A percentile compares a stretch with the other conserved stretches of the same genome.
phyloP scores from a whole-genome alignment of 2,329 filamentous ascomycete genomes.

The Torrubiellomyces zombiae region DNA sequence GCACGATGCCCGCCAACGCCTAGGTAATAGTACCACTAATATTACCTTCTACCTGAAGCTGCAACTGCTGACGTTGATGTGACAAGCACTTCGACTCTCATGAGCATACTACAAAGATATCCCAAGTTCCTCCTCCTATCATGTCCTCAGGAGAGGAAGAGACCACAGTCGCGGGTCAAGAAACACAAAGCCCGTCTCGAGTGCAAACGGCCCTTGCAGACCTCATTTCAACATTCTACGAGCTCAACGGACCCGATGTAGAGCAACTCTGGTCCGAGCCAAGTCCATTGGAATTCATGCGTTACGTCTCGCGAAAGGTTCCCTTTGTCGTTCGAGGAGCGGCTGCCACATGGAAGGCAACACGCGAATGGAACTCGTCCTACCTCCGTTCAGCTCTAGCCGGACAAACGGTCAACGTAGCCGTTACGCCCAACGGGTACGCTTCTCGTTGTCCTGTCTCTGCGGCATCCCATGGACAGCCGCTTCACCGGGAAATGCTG shows the following conservation, averaged over 20 bases:
- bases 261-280: slow-evolving; percentile 48
- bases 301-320: slow-evolving; percentile 55
- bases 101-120: too few species aligned
- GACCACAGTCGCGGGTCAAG: too few species aligned
- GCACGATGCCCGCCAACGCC: too few species aligned
- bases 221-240: slow-evolving; percentile 54
- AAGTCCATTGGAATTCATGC: slow-evolving; percentile 64
- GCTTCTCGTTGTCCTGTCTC: background rate
- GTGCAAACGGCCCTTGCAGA: slow-evolving; percentile 14
- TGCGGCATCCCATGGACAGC: background rate
- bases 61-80: too few species aligned
- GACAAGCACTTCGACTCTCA: too few species aligned
- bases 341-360: slow-evolving; percentile 46
- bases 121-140: too few species aligned
- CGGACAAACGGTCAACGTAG: slow-evolving; percentile 50
- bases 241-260: slow-evolving; percentile 46
- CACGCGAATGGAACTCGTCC: slow-evolving; percentile 41
- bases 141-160: too few species aligned
- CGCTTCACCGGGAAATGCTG: too few species aligned
- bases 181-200: background rate
- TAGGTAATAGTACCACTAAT: too few species aligned
- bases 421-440: slow-evolving; percentile 56
- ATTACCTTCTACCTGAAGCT: too few species aligned
- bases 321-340: slow-evolving; percentile 56
- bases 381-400: slow-evolving; percentile 41